Conservation (phyloP, 768 basidiomycete genomes). For the Russula dissimulans region DNA sequence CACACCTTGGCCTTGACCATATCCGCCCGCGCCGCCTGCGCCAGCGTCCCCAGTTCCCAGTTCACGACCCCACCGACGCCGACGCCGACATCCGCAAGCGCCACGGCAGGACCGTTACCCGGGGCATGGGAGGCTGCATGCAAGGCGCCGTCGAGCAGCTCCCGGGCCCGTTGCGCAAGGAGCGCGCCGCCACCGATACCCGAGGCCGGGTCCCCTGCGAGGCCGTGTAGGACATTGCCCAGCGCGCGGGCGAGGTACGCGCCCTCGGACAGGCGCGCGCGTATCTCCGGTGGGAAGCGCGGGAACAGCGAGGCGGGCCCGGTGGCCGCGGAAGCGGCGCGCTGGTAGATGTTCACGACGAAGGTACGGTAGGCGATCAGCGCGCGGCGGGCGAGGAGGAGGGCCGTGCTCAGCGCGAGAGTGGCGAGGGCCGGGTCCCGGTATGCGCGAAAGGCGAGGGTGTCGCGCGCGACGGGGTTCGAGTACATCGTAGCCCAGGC, state of each 20-base stretch:
- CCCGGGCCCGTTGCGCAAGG: neutral
- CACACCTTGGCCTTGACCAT: conserved; percentile 1
- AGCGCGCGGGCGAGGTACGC: neutral
- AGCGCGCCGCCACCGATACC: neutral
- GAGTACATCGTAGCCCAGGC: conserved; percentile 1
- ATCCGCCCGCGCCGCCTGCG: neutral
- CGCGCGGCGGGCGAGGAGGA: conserved; percentile 8
- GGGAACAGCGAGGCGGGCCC: no score
- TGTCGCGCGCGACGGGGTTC: neutral
- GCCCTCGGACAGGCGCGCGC: neutral
- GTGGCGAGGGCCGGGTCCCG: neutral
- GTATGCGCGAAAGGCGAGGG: neutral
- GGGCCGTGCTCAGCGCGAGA: neutral
- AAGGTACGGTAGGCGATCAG: conserved; percentile 5
- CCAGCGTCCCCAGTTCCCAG: neutral
- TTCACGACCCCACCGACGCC: neutral
- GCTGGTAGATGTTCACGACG: neutral
- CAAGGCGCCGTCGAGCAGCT: neutral
- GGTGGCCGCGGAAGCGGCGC: neutral
- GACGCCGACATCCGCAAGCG: neutral
- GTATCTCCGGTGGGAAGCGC: neutral
- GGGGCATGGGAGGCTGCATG: neutral
- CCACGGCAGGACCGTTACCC: neutral
- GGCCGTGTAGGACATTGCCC: neutral
- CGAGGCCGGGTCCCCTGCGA: neutral